Conservation (phyloP, 768 basidiomycete species). For the Termitomyces sp. region DNA sequence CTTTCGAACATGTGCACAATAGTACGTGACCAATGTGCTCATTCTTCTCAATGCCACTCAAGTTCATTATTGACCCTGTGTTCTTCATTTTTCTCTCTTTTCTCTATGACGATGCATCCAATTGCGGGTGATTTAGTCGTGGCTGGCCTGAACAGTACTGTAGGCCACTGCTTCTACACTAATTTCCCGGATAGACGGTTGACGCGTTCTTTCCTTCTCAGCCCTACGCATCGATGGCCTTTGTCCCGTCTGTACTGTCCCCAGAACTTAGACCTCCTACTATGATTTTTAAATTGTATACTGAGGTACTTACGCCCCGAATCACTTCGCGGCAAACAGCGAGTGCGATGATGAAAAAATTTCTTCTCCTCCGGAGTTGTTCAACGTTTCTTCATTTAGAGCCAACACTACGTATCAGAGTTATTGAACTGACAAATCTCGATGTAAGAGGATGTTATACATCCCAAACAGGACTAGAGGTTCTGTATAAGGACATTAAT, state of each 20-base stretch:
- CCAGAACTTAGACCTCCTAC: background rate
- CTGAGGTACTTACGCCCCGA: background rate
- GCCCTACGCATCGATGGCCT: slow-evolving; percentile 34
- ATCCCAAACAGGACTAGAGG: background rate
- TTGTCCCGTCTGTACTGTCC: slow-evolving; percentile 29
- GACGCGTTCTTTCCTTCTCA: slow-evolving; percentile 9
- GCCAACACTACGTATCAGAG: background rate
- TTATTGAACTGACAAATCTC: background rate
- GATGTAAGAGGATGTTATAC: background rate
- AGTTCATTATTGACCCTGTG: background rate
- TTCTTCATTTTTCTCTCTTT: background rate
- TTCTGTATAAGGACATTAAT: background rate
- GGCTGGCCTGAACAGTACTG: slow-evolving; percentile 41
- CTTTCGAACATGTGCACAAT: slow-evolving; percentile 34
- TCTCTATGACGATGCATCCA: background rate
- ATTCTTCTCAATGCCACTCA: too few relatives aligned
- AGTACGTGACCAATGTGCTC: slow-evolving; percentile 26
- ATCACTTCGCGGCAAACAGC: background rate
- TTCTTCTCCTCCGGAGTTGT: background rate
- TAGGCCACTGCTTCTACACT: slow-evolving; percentile 16
- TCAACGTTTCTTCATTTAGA: background rate
- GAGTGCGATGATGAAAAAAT: background rate
- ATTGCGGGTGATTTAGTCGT: slow-evolving; percentile 23
- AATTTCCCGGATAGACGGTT: background rate
- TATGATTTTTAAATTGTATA: background rate